Percentiles rank a stretch among this genome's conserved stretches.
phyloP scores from a whole-genome alignment of 768 basidiomycete species.

The Pholiota molesta region DNA sequence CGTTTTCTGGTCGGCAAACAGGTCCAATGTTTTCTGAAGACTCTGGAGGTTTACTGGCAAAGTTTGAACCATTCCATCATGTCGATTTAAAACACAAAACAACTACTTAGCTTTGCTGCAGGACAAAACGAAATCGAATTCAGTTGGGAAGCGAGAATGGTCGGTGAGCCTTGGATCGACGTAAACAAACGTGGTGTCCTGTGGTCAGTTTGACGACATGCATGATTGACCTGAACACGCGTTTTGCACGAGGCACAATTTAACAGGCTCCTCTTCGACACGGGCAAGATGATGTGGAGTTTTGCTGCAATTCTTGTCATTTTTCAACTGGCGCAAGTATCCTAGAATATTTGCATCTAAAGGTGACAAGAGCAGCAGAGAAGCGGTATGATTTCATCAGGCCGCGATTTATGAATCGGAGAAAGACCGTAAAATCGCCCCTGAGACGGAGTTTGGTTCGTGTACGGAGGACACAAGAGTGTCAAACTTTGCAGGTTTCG shows the following conservation, averaged over 20 bases:
- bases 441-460: not conserved
- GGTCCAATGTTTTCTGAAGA: no score
- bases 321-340: not conserved
- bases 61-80: no score
- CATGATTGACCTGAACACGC: not conserved
- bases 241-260: slow-evolving; percentile 10
- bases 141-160: no score
- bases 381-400: not conserved
- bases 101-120: no score
- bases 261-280: no score
- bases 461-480: not conserved
- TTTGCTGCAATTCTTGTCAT: not conserved
- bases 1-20: no score
- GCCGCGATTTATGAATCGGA: not conserved
- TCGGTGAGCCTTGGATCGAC: no score
- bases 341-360: not conserved
- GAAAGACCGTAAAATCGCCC: not conserved
- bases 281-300: not conserved
- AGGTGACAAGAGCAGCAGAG: not conserved
- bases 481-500: not conserved
- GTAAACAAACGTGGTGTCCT: no score
- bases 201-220: not conserved
- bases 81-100: no score
- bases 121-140: no score
- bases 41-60: no score